Evolutionary conservation across 2,329 filamentous ascomycete genomes (phyloP), one percentile per base, ranked within the genome.

Genomic region (Daldinia sp.): DNA sequence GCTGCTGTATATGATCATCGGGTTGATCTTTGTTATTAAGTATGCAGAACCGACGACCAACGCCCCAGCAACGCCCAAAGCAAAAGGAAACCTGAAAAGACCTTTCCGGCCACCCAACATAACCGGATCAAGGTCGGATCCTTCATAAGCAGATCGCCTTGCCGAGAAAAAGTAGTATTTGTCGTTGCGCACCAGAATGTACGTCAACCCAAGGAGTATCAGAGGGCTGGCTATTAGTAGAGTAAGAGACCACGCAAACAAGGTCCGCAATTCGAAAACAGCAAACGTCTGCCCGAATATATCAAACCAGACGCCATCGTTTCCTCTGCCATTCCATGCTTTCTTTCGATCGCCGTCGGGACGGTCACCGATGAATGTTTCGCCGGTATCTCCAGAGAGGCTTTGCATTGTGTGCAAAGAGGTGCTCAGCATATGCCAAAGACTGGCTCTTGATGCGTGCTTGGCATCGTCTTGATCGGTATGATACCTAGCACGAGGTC

Each of bases 391-490:
- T 13, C 88, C 87, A 0, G 93, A 90, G 48, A 98, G 84, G 1
- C 85, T 85, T 74, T 90, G 85, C 23, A 93, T 89, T 0, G 94
- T 96, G 6, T 90, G 88, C 26, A 98, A 81, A 5, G 94, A 89
- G 13, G 90, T 90, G 41, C 93, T 97, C 41, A 99, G 85, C 96
- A 99, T 98, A 79, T 98, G 94, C 94, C 94, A 98, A 20, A 98
- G 80, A 69, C 88, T 90, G 53, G 82, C 81, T 65, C 80, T 80
- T n/a, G 89, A 92, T 0, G 94, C 92, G 79, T 98, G 93, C 42
- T 88, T 88, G 2, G 90, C 85, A 77, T 97, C 93, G 78, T 99
- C 96, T 76, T 97, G 89, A 68, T 93, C 87, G 0, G 95, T 98
- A 78, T 99, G 96, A 76, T 99, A 99, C 64, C 93, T 86, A 20